Evolutionary conservation across 73 alveolate genomes (phyloP).

Genomic region (Loxodes magnus): DNA sequence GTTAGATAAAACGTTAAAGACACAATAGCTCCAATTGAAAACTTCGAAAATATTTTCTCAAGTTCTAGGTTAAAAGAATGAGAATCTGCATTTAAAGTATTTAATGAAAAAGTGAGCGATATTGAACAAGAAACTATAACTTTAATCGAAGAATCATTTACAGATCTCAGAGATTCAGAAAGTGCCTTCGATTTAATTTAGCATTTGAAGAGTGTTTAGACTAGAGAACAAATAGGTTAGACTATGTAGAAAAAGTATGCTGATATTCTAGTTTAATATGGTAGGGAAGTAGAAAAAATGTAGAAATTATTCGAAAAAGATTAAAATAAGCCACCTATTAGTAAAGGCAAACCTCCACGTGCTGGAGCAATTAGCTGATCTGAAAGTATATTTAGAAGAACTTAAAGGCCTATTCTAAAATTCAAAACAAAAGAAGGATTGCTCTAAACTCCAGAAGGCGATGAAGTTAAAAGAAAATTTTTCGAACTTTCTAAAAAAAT

Average conservation of each 20-base stretch:
- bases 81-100: constrained; percentile 61
- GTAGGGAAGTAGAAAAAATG: constrained; percentile 78
- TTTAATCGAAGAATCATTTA: constrained; percentile 85
- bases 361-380: constrained; percentile 99
- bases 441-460: constrained; percentile 40
- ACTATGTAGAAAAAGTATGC: constrained; percentile 82
- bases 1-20: constrained; percentile 84
- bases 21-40: constrained; percentile 70
- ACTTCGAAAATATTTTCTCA: constrained; percentile 72
- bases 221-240: constrained; percentile 78
- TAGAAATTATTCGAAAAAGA: constrained; percentile 67
- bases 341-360: constrained; percentile 95
- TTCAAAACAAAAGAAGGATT: constrained; percentile 67
- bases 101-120: constrained; percentile 63
- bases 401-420: constrained; percentile 86
- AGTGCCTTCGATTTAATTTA: constrained; percentile 94
- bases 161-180: constrained; percentile 86
- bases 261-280: constrained; percentile 72
- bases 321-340: constrained; percentile 78
- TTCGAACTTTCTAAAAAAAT: constrained; percentile 76
- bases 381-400: constrained; percentile 75
- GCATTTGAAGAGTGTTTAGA: constrained; percentile 82
- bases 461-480: constrained; percentile 69
- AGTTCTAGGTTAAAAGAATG: constrained; percentile 73
- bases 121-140: constrained; percentile 79